phyloP scores from a whole-genome alignment of 345 rosid species.

The Dipteronia sinensis region DNA sequence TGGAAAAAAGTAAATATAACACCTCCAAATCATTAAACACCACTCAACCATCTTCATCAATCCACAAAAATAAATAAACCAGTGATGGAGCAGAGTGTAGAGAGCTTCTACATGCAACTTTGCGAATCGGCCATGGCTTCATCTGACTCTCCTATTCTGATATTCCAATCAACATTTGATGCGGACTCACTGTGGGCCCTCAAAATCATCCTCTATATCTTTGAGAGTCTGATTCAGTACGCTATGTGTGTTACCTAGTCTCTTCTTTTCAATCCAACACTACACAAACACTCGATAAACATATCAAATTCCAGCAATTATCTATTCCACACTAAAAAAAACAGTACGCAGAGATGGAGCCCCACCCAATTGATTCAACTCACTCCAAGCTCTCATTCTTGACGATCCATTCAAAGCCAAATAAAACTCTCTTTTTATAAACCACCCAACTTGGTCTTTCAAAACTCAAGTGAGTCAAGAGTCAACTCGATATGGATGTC shows the following conservation, averaged over 20 bases:
- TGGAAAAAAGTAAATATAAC: too few species aligned
- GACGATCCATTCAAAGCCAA: neutral
- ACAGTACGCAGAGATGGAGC: too few species aligned
- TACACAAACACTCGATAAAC: too few species aligned
- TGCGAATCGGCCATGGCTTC: slow-evolving; percentile 68
- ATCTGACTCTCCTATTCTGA: slow-evolving; percentile 64
- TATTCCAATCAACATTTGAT: slow-evolving; percentile 91
- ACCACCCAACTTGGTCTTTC: neutral
- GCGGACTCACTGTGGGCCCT: slow-evolving; percentile 89
- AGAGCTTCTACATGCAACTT: slow-evolving; percentile 67
- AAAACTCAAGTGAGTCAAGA: slow-evolving; percentile 20
- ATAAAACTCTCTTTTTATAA: neutral
- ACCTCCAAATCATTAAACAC: too few species aligned
- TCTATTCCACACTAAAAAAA: too few species aligned
- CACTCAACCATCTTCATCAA: too few species aligned
- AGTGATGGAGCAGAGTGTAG: slow-evolving; percentile 50
- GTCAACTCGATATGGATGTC: slow-evolving; percentile 29
- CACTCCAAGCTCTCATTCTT: neutral
- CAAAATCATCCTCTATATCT: slow-evolving; percentile 72
- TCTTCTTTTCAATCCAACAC: slow-evolving; percentile 53
- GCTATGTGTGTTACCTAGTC: slow-evolving; percentile 91
- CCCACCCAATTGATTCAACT: neutral
- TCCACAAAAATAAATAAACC: too few species aligned
- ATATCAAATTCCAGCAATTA: too few species aligned
- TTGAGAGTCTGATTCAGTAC: slow-evolving; percentile 88